Conservation (phyloP, 192 early-diverging fungal genomes). For the Dissophora ornata region DNA sequence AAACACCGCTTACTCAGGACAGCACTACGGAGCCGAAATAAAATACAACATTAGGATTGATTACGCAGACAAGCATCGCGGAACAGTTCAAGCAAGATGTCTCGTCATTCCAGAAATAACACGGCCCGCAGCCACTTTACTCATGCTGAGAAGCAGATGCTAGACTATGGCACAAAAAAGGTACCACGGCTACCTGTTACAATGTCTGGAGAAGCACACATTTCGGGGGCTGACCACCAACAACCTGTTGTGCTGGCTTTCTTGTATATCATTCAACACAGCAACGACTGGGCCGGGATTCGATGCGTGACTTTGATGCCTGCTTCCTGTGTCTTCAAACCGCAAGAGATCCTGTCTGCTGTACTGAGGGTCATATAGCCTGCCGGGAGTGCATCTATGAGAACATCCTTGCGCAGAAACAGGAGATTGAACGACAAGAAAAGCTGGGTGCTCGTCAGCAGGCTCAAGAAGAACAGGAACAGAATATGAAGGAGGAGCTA, state of each 20-base stretch:
- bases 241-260: background rate
- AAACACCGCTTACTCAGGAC: too few species aligned
- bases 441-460: conserved; percentile 57
- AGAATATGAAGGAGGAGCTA: conserved; percentile 53
- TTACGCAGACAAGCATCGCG: background rate
- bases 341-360: conserved; percentile 77
- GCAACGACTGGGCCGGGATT: conserved; percentile 86
- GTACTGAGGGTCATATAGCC: conserved; percentile 82
- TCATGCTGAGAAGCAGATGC: conserved; percentile 85
- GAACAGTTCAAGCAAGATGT: conserved; percentile 59
- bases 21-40: too few species aligned
- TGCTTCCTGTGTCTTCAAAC: conserved; percentile 89
- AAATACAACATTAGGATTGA: too few species aligned
- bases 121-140: conserved; percentile 92
- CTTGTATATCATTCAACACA: conserved; percentile 12
- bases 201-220: too few species aligned
- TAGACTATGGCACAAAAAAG: conserved; percentile 92
- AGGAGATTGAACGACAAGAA: conserved; percentile 73
- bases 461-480: conserved; percentile 58
- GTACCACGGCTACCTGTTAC: conserved; percentile 26
- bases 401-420: conserved; percentile 86
- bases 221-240: too few species aligned
- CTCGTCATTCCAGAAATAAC: conserved; percentile 94
- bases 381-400: conserved; percentile 92
- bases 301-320: conserved; percentile 84